Base-by-base conservation (phyloP, 208 protist species). In the Wallacemonas collosoma region DNA sequence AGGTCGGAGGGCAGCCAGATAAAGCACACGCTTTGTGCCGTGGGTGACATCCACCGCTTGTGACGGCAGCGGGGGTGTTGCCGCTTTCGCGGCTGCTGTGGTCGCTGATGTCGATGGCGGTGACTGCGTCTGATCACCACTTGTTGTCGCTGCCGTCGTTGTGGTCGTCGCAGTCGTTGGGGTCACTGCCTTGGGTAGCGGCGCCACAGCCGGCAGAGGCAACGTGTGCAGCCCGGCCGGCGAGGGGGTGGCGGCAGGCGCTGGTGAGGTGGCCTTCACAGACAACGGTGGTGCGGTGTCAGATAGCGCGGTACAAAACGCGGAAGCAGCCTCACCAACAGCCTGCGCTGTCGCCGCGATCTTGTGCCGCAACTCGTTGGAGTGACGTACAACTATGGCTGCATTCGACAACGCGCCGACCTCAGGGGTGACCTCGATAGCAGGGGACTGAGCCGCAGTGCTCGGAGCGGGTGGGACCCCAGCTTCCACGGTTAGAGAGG, bases 381-480 rank as follows among this genome's bases (percentile, higher is more conserved):
- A 94, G 47, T 74, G 77, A 38, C 71, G 82, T 17, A 94, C 76
- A n/a, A 89, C 48, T 54, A 87, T 75, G 6, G 82, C 80, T n/a
- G 77, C 80, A 12, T 80, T 81, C 15, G 86, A 81, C 3, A 75
- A 76, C 11, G 55, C 51, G 5, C 79, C 79, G 2, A 56, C 72
- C 43, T 36, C 72, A 3, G 11, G 56, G 1, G 1, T 56, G 26
- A 26, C 26, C 26, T 26, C 26, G 26, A 26, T 0, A 26, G 26
- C 26, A 26, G 26, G 26, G 26, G 26, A 26, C 26, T 26, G 26
- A 26, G 26, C 26, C 26, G 26, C 26, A 26, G 26, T 26, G 26
- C 26, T 26, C 26, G 26, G 26, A 26, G 26, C 26, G 26, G 26
- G 26, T 26, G 26, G 26, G 26, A 26, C 26, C 26, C 26, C 26